Percentiles rank a stretch among this genome's conserved stretches.
phyloP scores from a whole-genome alignment of 2,329 filamentous ascomycete species.

The Penicillium griseofulvum region DNA sequence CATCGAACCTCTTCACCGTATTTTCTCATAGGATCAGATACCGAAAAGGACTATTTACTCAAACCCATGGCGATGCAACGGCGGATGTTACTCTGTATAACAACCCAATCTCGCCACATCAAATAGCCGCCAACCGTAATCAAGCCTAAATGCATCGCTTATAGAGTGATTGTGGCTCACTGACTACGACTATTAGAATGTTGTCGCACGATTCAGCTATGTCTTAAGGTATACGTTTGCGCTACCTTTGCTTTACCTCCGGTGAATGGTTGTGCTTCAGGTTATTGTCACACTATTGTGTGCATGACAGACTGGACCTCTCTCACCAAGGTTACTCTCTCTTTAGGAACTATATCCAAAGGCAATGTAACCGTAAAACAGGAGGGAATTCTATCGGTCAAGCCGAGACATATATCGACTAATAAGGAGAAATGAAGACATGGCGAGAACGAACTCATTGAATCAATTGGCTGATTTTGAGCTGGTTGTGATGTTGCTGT shows the following conservation, averaged over 20 bases:
- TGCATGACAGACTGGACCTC: slow-evolving; percentile 5
- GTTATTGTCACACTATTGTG: slow-evolving; percentile 9
- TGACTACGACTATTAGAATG: neutral
- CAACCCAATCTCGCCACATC: neutral
- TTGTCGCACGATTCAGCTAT: neutral
- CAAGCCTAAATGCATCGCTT: neutral
- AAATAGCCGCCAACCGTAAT: neutral
- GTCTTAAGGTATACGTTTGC: neutral
- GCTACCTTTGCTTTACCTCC: slow-evolving; percentile 1
- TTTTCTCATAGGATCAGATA: neutral
- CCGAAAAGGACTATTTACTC: neutral
- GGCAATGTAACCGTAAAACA: slow-evolving; percentile 21
- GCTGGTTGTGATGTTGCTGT: neutral
- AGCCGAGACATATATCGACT: slow-evolving; percentile 11
- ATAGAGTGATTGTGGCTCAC: neutral
- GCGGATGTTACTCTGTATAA: neutral
- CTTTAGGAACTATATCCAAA: neutral
- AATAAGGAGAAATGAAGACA: neutral
- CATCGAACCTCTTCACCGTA: neutral
- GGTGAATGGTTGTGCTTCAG: neutral
- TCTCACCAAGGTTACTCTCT: slow-evolving; percentile 11
- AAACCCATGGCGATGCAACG: neutral
- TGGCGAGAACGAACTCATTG: neutral
- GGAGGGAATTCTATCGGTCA: neutral
- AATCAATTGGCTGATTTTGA: neutral